Percentiles rank a stretch among this genome's conserved stretches.
These are phyloP conservation scores for Tolypocladium nubicola DNA, from an alignment of 2,329 filamentous ascomycete genomes.

Conservation along the genomic window DNA sequence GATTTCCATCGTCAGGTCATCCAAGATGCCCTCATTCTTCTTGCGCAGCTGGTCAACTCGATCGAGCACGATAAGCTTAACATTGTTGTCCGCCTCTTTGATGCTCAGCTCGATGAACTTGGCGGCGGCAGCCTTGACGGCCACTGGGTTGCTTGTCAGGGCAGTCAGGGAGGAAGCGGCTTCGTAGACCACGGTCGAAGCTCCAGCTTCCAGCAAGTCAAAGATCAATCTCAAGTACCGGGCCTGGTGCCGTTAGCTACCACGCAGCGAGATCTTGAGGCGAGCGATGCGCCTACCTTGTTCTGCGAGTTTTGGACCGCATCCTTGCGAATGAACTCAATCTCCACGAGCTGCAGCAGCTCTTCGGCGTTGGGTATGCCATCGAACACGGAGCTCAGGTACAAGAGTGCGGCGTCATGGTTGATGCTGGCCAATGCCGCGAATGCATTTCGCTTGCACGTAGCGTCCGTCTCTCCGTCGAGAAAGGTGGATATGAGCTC, in stretches of 20 bases:
- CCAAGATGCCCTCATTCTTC: slow-evolving; percentile 82
- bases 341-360: slow-evolving; percentile 80
- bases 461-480: slow-evolving; percentile 81
- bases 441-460: slow-evolving; percentile 97
- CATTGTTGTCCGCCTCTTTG: slow-evolving; percentile 97
- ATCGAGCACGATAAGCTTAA: slow-evolving; percentile 95
- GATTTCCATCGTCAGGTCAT: slow-evolving; percentile 95
- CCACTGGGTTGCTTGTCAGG: slow-evolving; percentile 91
- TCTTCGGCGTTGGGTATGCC: slow-evolving; percentile 92
- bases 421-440: slow-evolving; percentile 83
- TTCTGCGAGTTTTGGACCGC: slow-evolving; percentile 90
- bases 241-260: slow-evolving; percentile 39
- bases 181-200: slow-evolving; percentile 94
- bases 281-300: slow-evolving; percentile 49
- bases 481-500: slow-evolving; percentile 87
- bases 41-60: slow-evolving; percentile 79
- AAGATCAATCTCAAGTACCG: slow-evolving; percentile 92
- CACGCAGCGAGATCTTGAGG: slow-evolving; percentile 13
- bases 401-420: slow-evolving; percentile 84
- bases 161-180: slow-evolving; percentile 90
- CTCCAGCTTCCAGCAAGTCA: slow-evolving; percentile 83
- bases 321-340: slow-evolving; percentile 97
- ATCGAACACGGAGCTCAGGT: slow-evolving; percentile 82
- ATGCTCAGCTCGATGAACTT: slow-evolving; percentile 98
- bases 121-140: slow-evolving; percentile 87